Base-by-base conservation (phyloP, 2,329 filamentous ascomycete genomes). In the Xylaria polymorpha region DNA sequence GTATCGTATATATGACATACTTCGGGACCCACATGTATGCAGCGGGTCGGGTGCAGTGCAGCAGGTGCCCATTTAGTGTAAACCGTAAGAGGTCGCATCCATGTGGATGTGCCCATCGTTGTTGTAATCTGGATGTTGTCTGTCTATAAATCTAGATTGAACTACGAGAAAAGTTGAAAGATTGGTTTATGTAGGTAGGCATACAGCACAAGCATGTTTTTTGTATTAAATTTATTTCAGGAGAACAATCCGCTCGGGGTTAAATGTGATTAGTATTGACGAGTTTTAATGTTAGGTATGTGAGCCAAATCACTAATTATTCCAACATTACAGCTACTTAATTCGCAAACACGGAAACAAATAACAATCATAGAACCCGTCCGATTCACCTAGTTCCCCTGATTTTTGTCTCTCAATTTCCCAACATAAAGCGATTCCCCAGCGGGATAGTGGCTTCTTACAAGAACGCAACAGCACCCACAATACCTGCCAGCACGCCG, bases 401-500 rank as follows among this genome's bases (percentile, higher is more conserved):
- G n/a, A 10, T 18, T 35, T 44, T 58, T 8, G 15, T 50, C 25
- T 59, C 39, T 22, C 41, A 44, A 20, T 57, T 39, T 35, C 29
- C 29, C 56, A n/a, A 9, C 20, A 55, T 41, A 20, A 25, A 50
- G 18, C n/a, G 14, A 32, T 46, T 50, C 20, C 9, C 22, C 25
- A 46, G 20, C 8, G 39, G 25, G 32, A 51, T 29, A 39, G 5
- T 6, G 12, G 7, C 18, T 39, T 61, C 55, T 72, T 67, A 77
- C 61, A 76, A 46, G 4, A 68, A 64, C 51, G 61, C 75, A 55
- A 71, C 60, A 32, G 68, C 59, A 50, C 74, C 75, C 15, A 74
- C 14, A 10, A 77, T 56, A 12, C 73, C 75, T 51, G 69, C 74
- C 60, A 76, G 9, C 20, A 76, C 41, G 6, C 74, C 75, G 7